Conservation (phyloP, 2,329 filamentous ascomycete species). For the Rutstroemia sydowiana region DNA sequence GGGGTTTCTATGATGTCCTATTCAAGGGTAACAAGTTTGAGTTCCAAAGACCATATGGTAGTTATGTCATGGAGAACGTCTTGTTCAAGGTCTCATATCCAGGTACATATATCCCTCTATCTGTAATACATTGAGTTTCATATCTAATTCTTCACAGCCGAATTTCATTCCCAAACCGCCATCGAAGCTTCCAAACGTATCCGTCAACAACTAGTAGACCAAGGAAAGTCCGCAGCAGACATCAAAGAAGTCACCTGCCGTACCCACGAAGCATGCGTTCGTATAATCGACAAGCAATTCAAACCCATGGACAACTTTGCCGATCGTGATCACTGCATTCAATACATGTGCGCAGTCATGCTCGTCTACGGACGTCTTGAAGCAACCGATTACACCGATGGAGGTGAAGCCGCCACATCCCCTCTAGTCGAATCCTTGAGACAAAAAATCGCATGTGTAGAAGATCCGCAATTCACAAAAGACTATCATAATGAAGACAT, state of each 20-base stretch:
- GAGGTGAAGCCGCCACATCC: conserved; percentile 83
- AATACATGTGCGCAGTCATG: conserved; percentile 99
- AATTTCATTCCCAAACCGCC: conserved; percentile 98
- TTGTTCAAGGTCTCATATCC: conserved; percentile 99
- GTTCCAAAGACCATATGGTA: conserved; percentile 93
- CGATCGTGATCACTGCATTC: conserved; percentile 98
- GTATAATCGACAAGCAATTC: conserved; percentile 99
- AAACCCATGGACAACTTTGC: conserved; percentile 99
- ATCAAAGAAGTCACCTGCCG: conserved; percentile 91
- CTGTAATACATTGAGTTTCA: neutral
- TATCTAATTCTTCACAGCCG: conserved; percentile 45
- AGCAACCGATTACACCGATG: conserved; percentile 89
- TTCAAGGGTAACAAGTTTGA: conserved; percentile 95
- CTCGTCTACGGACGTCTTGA: conserved; percentile 90
- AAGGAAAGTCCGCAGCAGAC: conserved; percentile 87
- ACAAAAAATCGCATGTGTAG: conserved; percentile 90
- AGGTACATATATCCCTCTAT: conserved; percentile 44
- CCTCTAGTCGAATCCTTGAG: conserved; percentile 84
- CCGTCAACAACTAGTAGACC: conserved; percentile 69
- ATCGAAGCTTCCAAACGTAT: conserved; percentile 91
- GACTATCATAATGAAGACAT: conserved; percentile 94
- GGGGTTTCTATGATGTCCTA: conserved; percentile 98
- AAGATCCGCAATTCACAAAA: conserved; percentile 87
- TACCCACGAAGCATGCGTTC: conserved; percentile 96
- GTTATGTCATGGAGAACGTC: conserved; percentile 99